Conservation (phyloP, 257 asterid genomes). For the Ilex aquifolium region DNA sequence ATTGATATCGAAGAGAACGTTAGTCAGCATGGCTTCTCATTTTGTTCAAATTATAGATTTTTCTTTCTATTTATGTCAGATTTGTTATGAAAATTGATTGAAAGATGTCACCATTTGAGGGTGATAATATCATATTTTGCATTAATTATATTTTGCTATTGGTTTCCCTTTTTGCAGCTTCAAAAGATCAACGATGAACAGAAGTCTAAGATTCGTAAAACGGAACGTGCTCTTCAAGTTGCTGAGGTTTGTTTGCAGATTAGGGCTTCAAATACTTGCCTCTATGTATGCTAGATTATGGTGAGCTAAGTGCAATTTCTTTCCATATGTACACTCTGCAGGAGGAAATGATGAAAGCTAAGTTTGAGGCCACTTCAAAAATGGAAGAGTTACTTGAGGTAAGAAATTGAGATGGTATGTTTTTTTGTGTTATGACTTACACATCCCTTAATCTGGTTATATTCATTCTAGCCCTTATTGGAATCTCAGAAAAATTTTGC, state of each 20-base stretch:
- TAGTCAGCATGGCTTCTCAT: no score
- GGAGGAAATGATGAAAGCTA: constrained; percentile 88
- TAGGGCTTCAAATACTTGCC: constrained; percentile 8
- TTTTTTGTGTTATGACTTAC: background rate
- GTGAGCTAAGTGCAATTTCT: constrained; percentile 6
- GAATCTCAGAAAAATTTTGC: no score
- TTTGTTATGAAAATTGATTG: no score
- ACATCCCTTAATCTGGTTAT: no score
- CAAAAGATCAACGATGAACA: constrained; percentile 53
- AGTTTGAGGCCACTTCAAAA: constrained; percentile 62
- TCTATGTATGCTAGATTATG: constrained; percentile 3
- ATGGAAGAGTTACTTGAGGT: constrained; percentile 73
- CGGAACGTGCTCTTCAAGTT: constrained; percentile 85
- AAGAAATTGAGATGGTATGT: constrained; percentile 1
- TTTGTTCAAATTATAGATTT: no score
- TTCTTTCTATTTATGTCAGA: no score
- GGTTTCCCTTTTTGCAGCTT: constrained; percentile 47
- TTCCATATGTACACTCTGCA: constrained; percentile 18
- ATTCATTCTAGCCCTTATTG: no score
- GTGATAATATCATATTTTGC: background rate
- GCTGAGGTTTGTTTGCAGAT: constrained; percentile 58
- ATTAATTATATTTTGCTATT: background rate
- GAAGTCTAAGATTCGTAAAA: constrained; percentile 71
- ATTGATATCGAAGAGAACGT: no score
- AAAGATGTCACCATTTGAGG: no score